Percentiles rank a stretch among this genome's conserved stretches.
Evolutionary conservation across 768 basidiomycete genomes (phyloP).

Genomic region (Suillus paluster): DNA sequence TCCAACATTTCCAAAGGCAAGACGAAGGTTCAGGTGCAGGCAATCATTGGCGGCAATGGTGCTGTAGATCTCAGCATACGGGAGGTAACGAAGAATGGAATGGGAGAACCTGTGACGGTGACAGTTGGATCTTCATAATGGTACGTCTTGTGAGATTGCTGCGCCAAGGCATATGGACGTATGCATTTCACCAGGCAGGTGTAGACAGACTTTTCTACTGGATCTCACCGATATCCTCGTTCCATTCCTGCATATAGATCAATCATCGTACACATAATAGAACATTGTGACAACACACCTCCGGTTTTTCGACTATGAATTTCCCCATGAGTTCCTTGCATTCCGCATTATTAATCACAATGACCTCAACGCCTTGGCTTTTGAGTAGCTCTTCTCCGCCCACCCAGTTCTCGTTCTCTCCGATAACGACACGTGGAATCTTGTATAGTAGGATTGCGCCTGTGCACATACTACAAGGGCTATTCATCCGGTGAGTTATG

Average conservation of each 20-base stretch:
- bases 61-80: conserved; percentile 41
- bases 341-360: conserved; percentile 49
- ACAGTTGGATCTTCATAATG: conserved; percentile 28
- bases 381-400: conserved; percentile 60
- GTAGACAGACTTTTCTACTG: conserved; percentile 5
- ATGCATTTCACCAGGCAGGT: conserved; percentile 1
- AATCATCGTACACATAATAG: conserved; percentile 14
- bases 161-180: background rate
- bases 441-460: conserved; percentile 66
- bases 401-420: conserved; percentile 59
- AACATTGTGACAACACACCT: conserved; percentile 38
- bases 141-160: conserved; percentile 6
- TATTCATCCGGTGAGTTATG: conserved; percentile 20
- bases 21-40: conserved; percentile 54
- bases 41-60: conserved; percentile 40
- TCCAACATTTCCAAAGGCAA: conserved; percentile 48
- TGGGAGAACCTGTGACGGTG: conserved; percentile 38
- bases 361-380: conserved; percentile 56
- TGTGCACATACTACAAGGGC: conserved; percentile 70
- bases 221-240: conserved; percentile 62
- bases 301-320: conserved; percentile 60
- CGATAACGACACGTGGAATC: conserved; percentile 68
- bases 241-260: conserved; percentile 49
- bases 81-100: conserved; percentile 40
- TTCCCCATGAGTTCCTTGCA: conserved; percentile 58